phyloP scores from a whole-genome alignment of 2,329 filamentous ascomycete species.

The Fusarium kyushuense region DNA sequence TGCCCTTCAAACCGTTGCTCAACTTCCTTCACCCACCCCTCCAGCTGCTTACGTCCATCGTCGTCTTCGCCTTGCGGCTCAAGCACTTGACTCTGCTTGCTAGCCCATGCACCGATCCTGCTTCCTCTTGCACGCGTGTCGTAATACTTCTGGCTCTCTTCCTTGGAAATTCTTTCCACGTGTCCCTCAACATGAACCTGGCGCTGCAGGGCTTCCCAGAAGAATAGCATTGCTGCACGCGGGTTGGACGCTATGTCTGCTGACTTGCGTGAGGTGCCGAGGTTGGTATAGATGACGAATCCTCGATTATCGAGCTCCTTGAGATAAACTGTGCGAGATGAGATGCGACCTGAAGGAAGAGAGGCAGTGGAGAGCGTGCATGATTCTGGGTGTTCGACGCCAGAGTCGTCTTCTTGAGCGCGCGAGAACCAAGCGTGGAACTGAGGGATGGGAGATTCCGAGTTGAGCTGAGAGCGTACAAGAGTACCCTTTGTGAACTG shows the following conservation, averaged over 20 bases:
- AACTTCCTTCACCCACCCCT: slow-evolving; percentile 80
- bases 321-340: slow-evolving; percentile 88
- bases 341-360: slow-evolving; percentile 86
- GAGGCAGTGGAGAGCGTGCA: slow-evolving; percentile 87
- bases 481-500: slow-evolving; percentile 79
- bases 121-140: slow-evolving; percentile 80
- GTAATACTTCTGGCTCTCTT: slow-evolving; percentile 79
- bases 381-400: slow-evolving; percentile 83
- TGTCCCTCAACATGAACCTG: slow-evolving; percentile 91
- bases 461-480: slow-evolving; percentile 69
- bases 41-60: slow-evolving; percentile 79
- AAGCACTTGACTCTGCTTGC: slow-evolving; percentile 85
- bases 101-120: slow-evolving; percentile 93
- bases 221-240: slow-evolving; percentile 87
- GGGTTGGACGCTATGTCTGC: slow-evolving; percentile 78
- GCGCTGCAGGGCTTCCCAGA: slow-evolving; percentile 87
- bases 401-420: slow-evolving; percentile 66
- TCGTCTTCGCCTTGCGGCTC: slow-evolving; percentile 61
- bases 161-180: slow-evolving; percentile 72
- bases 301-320: slow-evolving; percentile 89
- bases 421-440: slow-evolving; percentile 91
- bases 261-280: slow-evolving; percentile 79
- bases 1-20: slow-evolving; percentile 79
- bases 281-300: slow-evolving; percentile 95
- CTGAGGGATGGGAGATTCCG: slow-evolving; percentile 77